Percentiles rank a stretch among this genome's conserved stretches.
Evolutionary conservation across 2,329 filamentous ascomycete species (phyloP).

Genomic region (Claviceps africana): DNA sequence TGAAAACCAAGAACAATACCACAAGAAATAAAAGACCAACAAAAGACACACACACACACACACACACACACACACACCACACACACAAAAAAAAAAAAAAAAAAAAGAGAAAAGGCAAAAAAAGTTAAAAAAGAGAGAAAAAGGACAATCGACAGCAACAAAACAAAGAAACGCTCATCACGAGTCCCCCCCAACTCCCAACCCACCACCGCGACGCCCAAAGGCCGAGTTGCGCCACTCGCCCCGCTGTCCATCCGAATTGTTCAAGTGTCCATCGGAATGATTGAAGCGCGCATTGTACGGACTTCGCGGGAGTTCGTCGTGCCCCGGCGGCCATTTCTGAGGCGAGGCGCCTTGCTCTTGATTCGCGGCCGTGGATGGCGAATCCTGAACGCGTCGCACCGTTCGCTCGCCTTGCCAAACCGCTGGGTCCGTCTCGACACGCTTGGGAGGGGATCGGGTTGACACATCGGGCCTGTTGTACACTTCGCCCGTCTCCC

Average conservation of each 20-base stretch:
- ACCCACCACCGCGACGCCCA: conserved; percentile 34
- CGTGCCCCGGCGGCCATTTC: conserved; percentile 31
- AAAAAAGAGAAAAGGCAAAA: background rate
- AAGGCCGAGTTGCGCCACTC: conserved; percentile 46
- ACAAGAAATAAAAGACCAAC: background rate
- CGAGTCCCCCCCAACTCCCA: conserved; percentile 33
- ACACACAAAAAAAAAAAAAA: background rate
- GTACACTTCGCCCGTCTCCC: conserved; percentile 43
- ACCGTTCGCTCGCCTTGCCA: conserved; percentile 78
- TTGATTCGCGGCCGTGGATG: conserved; percentile 22
- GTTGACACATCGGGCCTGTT: conserved; percentile 44
- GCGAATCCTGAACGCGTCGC: conserved; percentile 55
- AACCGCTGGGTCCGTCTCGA: conserved; percentile 76
- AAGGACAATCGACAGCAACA: background rate
- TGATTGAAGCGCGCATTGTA: conserved; percentile 31
- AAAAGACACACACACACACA: too few relatives aligned
- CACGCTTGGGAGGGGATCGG: conserved; percentile 42
- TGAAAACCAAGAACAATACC: background rate
- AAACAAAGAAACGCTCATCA: conserved; percentile 13
- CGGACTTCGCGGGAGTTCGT: conserved; percentile 28
- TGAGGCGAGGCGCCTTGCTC: conserved; percentile 34
- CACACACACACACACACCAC: too few relatives aligned
- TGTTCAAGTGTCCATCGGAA: conserved; percentile 26
- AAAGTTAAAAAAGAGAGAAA: background rate
- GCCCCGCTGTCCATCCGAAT: conserved; percentile 29